phyloP scores from a whole-genome alignment of 495 filamentous ascomycete genomes.

The Chaetomium tenue region DNA sequence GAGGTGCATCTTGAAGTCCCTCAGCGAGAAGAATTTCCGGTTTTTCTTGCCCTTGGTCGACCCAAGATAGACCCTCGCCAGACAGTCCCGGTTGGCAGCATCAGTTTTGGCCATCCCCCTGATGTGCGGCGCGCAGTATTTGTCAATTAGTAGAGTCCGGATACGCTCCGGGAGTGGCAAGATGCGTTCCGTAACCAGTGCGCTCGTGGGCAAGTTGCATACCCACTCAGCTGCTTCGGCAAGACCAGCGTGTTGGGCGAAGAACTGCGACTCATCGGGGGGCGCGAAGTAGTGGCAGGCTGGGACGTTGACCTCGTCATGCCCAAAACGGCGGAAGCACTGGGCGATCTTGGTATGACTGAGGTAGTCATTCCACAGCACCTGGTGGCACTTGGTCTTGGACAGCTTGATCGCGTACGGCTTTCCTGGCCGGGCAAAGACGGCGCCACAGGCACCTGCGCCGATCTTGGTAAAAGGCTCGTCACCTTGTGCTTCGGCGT shows the following conservation, averaged over 20 bases:
- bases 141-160: neutral
- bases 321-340: neutral
- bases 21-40: neutral
- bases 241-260: neutral
- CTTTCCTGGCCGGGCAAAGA: neutral
- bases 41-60: neutral
- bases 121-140: neutral
- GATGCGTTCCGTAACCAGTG: constrained; percentile 5
- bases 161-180: neutral
- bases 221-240: neutral
- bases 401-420: constrained; percentile 2
- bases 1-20: constrained; percentile 3
- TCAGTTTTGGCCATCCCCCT: neutral
- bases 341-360: neutral
- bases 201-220: neutral
- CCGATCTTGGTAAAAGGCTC: constrained; percentile 5
- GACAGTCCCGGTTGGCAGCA: neutral
- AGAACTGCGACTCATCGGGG: neutral
- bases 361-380: constrained; percentile 6
- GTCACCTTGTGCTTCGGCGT: neutral
- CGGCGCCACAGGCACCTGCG: neutral
- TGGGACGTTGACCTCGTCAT: neutral
- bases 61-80: neutral
- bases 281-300: constrained; percentile 3
- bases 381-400: neutral